phyloP scores from a whole-genome alignment of 2,329 filamentous ascomycete species.

The Penicillium decumbens region DNA sequence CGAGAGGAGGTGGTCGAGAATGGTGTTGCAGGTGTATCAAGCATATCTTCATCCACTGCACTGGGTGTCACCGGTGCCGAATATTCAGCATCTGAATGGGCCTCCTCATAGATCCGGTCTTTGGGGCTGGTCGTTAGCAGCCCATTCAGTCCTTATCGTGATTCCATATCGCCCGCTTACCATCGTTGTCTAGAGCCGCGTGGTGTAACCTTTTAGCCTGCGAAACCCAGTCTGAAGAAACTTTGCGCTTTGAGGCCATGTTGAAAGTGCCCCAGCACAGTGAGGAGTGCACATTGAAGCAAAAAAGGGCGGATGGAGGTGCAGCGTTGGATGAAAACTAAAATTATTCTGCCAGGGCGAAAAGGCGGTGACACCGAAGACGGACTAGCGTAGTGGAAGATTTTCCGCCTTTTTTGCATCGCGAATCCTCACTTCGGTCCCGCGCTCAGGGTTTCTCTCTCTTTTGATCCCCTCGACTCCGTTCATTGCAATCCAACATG shows the following conservation, averaged over 20 bases:
- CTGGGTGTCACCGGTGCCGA: conserved; percentile 29
- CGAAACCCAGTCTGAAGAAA: conserved; percentile 22
- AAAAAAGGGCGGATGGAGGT: not conserved
- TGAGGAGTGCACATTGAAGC: not conserved
- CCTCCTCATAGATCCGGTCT: conserved; percentile 34
- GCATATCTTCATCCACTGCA: conserved; percentile 28
- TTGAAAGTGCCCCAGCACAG: conserved; percentile 3
- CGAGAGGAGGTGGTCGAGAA: conserved; percentile 47
- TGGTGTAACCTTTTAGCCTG: conserved; percentile 32
- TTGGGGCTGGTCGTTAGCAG: conserved; percentile 30
- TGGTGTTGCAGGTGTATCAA: conserved; percentile 50
- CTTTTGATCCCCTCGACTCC: conserved; percentile 11
- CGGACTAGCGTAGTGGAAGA: conserved; percentile 31
- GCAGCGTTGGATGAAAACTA: conserved; percentile 12
- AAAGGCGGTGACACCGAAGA: conserved; percentile 31
- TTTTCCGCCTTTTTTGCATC: conserved; percentile 35
- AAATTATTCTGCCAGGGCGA: conserved; percentile 31
- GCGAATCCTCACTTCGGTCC: conserved; percentile 15
- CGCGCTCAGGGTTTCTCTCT: conserved; percentile 19
- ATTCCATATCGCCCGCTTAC: conserved; percentile 19
- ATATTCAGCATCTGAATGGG: conserved; percentile 34
- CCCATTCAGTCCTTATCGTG: conserved; percentile 3
- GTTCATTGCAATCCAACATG: conserved; percentile 47
- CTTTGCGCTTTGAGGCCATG: conserved; percentile 39
- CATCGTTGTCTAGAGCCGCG: conserved; percentile 25